Evolutionary conservation across 495 filamentous ascomycete species (phyloP).

Genomic region (Penicillium lividum): DNA sequence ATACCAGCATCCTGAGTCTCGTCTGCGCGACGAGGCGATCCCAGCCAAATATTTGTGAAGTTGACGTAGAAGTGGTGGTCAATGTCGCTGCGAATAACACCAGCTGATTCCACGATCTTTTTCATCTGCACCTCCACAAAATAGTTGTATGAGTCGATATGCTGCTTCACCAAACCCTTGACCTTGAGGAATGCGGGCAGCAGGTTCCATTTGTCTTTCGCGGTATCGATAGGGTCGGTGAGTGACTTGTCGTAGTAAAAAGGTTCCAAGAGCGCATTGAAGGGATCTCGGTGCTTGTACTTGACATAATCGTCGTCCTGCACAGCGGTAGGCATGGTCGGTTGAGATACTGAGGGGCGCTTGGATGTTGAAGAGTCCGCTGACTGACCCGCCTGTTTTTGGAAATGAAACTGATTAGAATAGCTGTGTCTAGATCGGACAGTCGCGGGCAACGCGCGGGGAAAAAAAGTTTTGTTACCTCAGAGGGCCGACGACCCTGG

Average conservation of each 20-base stretch:
- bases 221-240: conserved; percentile 93
- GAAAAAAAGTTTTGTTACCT: conserved; percentile 38
- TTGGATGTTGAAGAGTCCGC: conserved; percentile 17
- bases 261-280: conserved; percentile 87
- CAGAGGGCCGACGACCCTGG: conserved; percentile 25
- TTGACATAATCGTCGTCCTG: conserved; percentile 15
- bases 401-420: background rate
- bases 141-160: conserved; percentile 98
- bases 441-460: background rate
- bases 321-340: conserved; percentile 8
- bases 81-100: conserved; percentile 80
- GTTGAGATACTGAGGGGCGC: conserved; percentile 21
- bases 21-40: conserved; percentile 72
- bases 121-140: conserved; percentile 95
- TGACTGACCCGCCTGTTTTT: conserved; percentile 8
- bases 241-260: conserved; percentile 95
- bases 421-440: background rate
- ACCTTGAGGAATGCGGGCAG: conserved; percentile 95
- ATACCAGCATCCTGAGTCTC: conserved; percentile 57
- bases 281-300: conserved; percentile 51
- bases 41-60: conserved; percentile 86
- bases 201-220: conserved; percentile 92
- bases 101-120: conserved; percentile 90
- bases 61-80: conserved; percentile 85
- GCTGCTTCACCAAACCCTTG: conserved; percentile 94